phyloP scores from a whole-genome alignment of 495 filamentous ascomycete genomes.

The Talaromyces nanjingensis region DNA sequence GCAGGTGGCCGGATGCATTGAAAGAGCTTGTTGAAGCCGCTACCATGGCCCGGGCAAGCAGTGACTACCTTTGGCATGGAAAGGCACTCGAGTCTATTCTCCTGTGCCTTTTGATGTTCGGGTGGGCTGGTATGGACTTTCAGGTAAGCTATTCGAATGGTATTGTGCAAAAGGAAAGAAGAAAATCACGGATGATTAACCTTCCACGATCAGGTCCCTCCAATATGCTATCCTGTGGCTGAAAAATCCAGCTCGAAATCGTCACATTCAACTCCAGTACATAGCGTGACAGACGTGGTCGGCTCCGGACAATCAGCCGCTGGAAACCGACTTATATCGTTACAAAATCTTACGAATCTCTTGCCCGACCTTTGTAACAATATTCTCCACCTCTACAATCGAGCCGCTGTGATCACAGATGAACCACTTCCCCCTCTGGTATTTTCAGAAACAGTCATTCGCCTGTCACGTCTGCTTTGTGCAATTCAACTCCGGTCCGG shows the following conservation, averaged over 20 bases:
- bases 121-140: conserved; percentile 82
- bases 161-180: conserved; percentile 13
- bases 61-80: conserved; percentile 93
- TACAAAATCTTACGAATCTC: conserved; percentile 55
- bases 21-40: conserved; percentile 79
- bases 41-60: conserved; percentile 66
- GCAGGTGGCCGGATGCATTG: conserved; percentile 82
- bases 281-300: conserved; percentile 38
- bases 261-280: conserved; percentile 21
- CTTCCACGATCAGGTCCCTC: conserved; percentile 44
- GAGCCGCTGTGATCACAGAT: conserved; percentile 64
- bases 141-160: conserved; percentile 40
- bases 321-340: conserved; percentile 46
- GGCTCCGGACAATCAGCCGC: conserved; percentile 26
- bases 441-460: conserved; percentile 74
- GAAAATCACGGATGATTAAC: background rate
- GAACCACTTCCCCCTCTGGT: conserved; percentile 76
- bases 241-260: conserved; percentile 46
- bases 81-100: conserved; percentile 87
- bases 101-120: conserved; percentile 74
- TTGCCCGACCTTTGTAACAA: conserved; percentile 73
- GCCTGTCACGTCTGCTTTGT: conserved; percentile 67
- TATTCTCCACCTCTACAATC: conserved; percentile 74
- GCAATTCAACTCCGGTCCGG: conserved; percentile 64
- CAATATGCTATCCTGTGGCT: conserved; percentile 50